Conservation (phyloP, 345 rosid species). For the Aquilaria malaccensis region DNA sequence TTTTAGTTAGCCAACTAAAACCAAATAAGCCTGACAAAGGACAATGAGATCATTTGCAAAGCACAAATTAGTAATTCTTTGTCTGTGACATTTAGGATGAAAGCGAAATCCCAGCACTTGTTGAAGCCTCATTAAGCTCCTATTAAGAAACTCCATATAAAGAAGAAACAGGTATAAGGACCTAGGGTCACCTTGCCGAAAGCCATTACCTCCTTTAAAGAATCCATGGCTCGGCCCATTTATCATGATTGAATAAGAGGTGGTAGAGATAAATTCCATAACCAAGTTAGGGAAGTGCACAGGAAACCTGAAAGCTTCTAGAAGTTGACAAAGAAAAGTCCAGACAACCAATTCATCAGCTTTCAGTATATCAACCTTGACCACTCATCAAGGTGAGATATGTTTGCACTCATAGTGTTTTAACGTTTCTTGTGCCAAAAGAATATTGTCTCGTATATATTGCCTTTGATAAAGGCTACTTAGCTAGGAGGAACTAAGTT, state of each 20-base stretch:
- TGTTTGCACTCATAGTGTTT: background rate
- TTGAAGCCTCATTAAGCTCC: background rate
- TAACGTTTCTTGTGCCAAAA: background rate
- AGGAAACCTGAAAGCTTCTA: background rate
- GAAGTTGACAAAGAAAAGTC: background rate
- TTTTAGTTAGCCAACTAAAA: background rate
- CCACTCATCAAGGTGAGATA: background rate
- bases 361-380: background rate
- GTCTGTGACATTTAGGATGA: background rate
- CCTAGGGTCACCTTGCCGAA: background rate
- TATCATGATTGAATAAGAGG: background rate
- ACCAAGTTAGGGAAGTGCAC: background rate
- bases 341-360: background rate
- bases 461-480: background rate
- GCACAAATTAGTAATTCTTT: background rate
- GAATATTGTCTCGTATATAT: background rate
- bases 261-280: background rate
- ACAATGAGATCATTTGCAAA: background rate
- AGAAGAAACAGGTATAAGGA: background rate
- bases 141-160: background rate
- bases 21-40: background rate
- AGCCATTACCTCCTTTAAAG: too few species aligned
- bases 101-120: background rate
- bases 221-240: too few species aligned
- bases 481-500: background rate